phyloP scores from a whole-genome alignment of 2,329 filamentous ascomycete genomes.

The Aspergillus melleus region DNA sequence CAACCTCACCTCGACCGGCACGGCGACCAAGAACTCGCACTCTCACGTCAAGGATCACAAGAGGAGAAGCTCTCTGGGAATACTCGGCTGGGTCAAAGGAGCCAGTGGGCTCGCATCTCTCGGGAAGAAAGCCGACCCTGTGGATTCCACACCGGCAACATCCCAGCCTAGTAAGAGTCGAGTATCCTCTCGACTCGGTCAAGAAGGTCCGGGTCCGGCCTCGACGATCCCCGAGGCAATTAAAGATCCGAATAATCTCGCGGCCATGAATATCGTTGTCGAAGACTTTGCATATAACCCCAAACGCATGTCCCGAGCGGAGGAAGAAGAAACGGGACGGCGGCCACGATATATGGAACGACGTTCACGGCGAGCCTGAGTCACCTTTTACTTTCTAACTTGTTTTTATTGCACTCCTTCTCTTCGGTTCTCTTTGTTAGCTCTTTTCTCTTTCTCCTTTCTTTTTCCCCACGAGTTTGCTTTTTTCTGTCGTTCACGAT shows the following conservation, averaged over 20 bases:
- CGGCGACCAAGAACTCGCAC: slow-evolving; percentile 21
- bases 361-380: slow-evolving; percentile 10
- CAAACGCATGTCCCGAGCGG: slow-evolving; percentile 9
- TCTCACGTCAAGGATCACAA: slow-evolving; percentile 36
- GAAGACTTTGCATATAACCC: slow-evolving; percentile 17
- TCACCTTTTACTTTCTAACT: background rate
- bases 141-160: background rate
- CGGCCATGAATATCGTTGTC: slow-evolving; percentile 9
- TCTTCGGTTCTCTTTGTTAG: background rate
- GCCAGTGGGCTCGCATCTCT: slow-evolving; percentile 25
- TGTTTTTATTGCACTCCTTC: background rate
- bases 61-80: slow-evolving; percentile 37
- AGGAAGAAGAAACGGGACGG: slow-evolving; percentile 20
- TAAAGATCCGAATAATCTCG: background rate
- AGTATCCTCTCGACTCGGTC: slow-evolving; percentile 6
- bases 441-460: background rate
- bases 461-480: background rate
- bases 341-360: slow-evolving; percentile 35
- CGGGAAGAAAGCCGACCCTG: slow-evolving; percentile 18
- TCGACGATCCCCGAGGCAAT: slow-evolving; percentile 8
- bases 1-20: slow-evolving; percentile 18
- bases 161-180: background rate
- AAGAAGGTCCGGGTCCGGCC: background rate
- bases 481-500: background rate
- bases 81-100: slow-evolving; percentile 44